A percentile compares a stretch with the other conserved stretches of the same genome.
Conservation (phyloP, 2,329 filamentous ascomycete species). For the Mariannaea sp. region DNA sequence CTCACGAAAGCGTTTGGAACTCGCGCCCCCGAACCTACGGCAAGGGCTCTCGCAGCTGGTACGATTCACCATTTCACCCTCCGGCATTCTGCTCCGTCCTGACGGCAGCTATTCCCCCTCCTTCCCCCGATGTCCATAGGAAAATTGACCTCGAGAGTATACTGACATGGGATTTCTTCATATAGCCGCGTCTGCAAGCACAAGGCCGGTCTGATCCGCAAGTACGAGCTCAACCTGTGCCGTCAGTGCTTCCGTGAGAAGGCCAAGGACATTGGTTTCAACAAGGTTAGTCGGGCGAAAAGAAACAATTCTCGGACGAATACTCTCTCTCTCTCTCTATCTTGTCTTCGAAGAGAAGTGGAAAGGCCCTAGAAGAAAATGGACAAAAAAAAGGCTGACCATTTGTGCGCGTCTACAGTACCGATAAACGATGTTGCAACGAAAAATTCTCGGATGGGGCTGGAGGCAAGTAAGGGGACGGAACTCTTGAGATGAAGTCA, state of each 20-base stretch:
- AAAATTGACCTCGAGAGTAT: slow-evolving; percentile 18
- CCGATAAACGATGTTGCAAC: slow-evolving; percentile 44
- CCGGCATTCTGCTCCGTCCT: slow-evolving; percentile 2
- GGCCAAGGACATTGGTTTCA: slow-evolving; percentile 73
- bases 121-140: background rate
- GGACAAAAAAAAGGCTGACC: slow-evolving; percentile 24
- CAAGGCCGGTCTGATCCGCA: slow-evolving; percentile 98
- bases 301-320: background rate
- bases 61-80: slow-evolving; percentile 49
- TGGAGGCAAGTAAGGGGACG: slow-evolving; percentile 29
- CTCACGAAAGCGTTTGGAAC: slow-evolving; percentile 97
- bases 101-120: no score
- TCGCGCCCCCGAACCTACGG: slow-evolving; percentile 96
- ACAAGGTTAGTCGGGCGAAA: slow-evolving; percentile 60
- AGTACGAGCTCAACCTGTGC: slow-evolving; percentile 95
- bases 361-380: background rate
- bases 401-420: slow-evolving; percentile 35
- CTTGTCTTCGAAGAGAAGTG: no score
- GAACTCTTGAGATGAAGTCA: slow-evolving; percentile 38
- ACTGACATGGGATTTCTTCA: slow-evolving; percentile 38
- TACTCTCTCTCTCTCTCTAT: background rate
- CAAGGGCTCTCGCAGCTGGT: slow-evolving; percentile 95
- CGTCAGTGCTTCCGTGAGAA: slow-evolving; percentile 81
- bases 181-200: slow-evolving; percentile 77
- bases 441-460: slow-evolving; percentile 36